Evolutionary conservation across 1,284 basidiomycete genomes (phyloP), one percentile per base, ranked within the genome.

Genomic region (Moniliella sp.): DNA sequence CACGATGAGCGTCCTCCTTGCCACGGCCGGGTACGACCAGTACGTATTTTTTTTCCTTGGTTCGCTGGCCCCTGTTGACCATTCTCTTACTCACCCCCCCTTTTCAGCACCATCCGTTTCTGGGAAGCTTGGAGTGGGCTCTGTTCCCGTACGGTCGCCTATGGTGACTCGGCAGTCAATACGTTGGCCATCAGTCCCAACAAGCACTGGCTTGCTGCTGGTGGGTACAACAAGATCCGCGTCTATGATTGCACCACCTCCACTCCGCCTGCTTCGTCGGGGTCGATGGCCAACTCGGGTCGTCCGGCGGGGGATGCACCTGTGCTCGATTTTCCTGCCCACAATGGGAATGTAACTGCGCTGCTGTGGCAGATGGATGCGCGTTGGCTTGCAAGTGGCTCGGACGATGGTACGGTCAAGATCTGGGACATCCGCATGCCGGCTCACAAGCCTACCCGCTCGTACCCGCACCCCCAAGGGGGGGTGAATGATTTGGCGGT

Each of bases 61-160:
- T n/a, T n/a, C n/a, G n/a, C n/a, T n/a, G n/a, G n/a, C n/a, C n/a
- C n/a, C n/a, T n/a, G n/a, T n/a, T n/a, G n/a, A n/a, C n/a, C n/a
- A 56, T n/a, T n/a, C n/a, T n/a, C n/a, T n/a, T n/a, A n/a, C n/a
- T n/a, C n/a, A n/a, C n/a, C n/a, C n/a, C n/a, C n/a, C n/a, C n/a
- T n/a, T n/a, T n/a, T n/a, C n/a, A n/a, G n/a, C n/a, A 86, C 93
- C 59, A 94, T 97, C 41, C 74, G 91, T 26, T 97, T 97, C 61
- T 99, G 91, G n/a, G 91, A 97, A 64, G 91, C 91, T n/a, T 97
- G 91, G 91, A 84, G 80, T 59, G 88, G 88, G 14, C 86, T 93
- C 36, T 97, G 91, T 62, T 86, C 83, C 29, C 71, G 84, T 32
- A 94, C 86, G 25, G 88, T 97, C 50, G 63, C 68, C 33, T 66